These are phyloP conservation scores for Collybia sordida DNA, from an alignment of 768 basidiomycete genomes.

Conservation along the genomic window DNA sequence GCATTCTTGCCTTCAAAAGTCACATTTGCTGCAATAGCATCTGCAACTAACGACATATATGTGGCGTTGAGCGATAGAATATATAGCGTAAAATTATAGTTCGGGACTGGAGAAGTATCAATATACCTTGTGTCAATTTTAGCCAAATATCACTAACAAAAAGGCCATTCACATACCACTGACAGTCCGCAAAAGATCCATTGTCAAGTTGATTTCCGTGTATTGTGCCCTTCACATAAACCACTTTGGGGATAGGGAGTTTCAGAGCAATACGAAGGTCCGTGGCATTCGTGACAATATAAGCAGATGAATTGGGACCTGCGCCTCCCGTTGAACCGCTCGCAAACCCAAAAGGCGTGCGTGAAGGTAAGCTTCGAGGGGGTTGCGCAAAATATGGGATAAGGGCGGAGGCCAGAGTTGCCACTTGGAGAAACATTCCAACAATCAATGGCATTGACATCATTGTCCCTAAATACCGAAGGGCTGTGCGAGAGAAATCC, in stretches of 20 bases:
- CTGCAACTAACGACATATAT: conserved; percentile 8
- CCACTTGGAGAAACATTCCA: too few relatives aligned
- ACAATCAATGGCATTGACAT: too few relatives aligned
- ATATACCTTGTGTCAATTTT: conserved; percentile 12
- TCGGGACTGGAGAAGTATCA: conserved; percentile 9
- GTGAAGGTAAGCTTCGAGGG: not conserved
- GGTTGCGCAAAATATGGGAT: not conserved
- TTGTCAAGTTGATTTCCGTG: conserved; percentile 11
- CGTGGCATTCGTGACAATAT: conserved; percentile 11
- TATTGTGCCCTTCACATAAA: conserved; percentile 18
- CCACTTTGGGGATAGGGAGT: conserved; percentile 11
- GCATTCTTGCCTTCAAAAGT: conserved; percentile 18
- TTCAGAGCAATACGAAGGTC: conserved; percentile 13
- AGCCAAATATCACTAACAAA: conserved; percentile 5
- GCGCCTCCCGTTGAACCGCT: conserved; percentile 12
- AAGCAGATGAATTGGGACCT: conserved; percentile 6
- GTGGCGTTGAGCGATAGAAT: conserved; percentile 14
- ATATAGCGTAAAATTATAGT: conserved; percentile 15
- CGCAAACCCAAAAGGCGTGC: conserved; percentile 13
- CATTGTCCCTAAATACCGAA: too few relatives aligned
- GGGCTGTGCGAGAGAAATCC: too few relatives aligned
- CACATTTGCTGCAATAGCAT: conserved; percentile 10
- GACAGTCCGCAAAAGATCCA: not conserved
- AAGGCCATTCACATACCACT: conserved; percentile 10
- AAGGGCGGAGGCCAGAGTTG: not conserved